Evolutionary conservation across 2,329 filamentous ascomycete genomes (phyloP).

Genomic region (Knufia petricola): DNA sequence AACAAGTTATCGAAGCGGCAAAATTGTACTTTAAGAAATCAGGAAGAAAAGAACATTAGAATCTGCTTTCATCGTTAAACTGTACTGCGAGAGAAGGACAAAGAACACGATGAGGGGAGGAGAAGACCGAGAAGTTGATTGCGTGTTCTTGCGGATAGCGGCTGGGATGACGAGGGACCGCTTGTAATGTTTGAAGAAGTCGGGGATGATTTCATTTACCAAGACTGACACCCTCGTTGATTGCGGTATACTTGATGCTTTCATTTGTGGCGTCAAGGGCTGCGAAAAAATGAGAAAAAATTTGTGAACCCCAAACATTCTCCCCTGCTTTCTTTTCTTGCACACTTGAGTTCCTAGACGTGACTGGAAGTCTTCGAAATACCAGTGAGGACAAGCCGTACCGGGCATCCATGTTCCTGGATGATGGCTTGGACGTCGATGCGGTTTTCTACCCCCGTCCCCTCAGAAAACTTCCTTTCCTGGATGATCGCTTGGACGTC

Average conservation of each 20-base stretch:
- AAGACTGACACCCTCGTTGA: background rate
- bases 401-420: no score
- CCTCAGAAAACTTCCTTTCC: no score
- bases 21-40: background rate
- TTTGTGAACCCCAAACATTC: background rate
- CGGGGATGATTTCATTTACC: background rate
- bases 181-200: background rate
- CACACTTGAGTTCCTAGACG: no score
- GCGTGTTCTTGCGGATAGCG: no score
- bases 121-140: no score
- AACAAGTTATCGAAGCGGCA: background rate
- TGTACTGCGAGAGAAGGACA: background rate
- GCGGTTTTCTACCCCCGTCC: no score
- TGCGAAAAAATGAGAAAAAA: background rate
- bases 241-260: background rate
- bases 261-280: constrained; percentile 1
- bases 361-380: no score
- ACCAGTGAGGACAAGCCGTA: no score
- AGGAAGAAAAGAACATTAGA: background rate
- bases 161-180: background rate
- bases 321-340: background rate
- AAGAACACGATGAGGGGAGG: background rate
- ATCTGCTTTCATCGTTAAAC: background rate
- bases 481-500: no score
- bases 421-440: no score